phyloP scores from a whole-genome alignment of 164 flowering plant genomes.

The Brasenia schreberi region DNA sequence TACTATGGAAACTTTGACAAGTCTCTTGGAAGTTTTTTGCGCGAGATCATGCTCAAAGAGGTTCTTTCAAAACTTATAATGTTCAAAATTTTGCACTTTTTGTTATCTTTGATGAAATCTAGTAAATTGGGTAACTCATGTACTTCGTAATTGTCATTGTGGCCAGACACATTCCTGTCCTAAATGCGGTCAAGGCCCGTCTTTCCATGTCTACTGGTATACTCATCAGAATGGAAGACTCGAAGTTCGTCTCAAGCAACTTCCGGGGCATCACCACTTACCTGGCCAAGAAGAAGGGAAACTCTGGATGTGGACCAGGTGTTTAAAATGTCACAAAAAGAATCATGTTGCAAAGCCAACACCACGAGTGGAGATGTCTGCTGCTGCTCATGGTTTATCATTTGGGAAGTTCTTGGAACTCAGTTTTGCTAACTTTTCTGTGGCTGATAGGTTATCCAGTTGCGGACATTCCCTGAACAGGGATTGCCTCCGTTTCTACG shows the following conservation, averaged over 20 bases:
- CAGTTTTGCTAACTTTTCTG: slow-evolving; percentile 39
- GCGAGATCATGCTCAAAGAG: slow-evolving; percentile 66
- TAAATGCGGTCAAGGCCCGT: slow-evolving; percentile 51
- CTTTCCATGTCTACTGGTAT: slow-evolving; percentile 66
- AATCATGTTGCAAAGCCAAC: slow-evolving; percentile 36
- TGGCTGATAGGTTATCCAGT: slow-evolving; percentile 21
- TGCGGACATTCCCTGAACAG: slow-evolving; percentile 69
- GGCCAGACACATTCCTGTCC: slow-evolving; percentile 48
- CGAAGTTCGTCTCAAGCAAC: slow-evolving; percentile 44
- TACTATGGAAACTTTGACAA: slow-evolving; percentile 81
- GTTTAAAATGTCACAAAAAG: slow-evolving; percentile 48
- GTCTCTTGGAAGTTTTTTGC: slow-evolving; percentile 72
- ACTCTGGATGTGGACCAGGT: slow-evolving; percentile 98
- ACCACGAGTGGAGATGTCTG: slow-evolving; percentile 61
- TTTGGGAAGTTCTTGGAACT: slow-evolving; percentile 96
- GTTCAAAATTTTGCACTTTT: background rate
- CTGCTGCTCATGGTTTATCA: slow-evolving; percentile 55
- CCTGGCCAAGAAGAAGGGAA: slow-evolving; percentile 79
- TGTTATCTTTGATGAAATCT: background rate
- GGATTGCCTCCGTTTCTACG: slow-evolving; percentile 76
- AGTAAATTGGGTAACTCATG: background rate
- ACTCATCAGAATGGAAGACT: slow-evolving; percentile 68
- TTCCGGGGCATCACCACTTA: slow-evolving; percentile 26
- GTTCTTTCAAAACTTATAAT: slow-evolving; percentile 20
- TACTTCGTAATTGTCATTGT: background rate